phyloP scores from a whole-genome alignment of 2,329 filamentous ascomycete genomes.

The Lecanicillium sp. region DNA sequence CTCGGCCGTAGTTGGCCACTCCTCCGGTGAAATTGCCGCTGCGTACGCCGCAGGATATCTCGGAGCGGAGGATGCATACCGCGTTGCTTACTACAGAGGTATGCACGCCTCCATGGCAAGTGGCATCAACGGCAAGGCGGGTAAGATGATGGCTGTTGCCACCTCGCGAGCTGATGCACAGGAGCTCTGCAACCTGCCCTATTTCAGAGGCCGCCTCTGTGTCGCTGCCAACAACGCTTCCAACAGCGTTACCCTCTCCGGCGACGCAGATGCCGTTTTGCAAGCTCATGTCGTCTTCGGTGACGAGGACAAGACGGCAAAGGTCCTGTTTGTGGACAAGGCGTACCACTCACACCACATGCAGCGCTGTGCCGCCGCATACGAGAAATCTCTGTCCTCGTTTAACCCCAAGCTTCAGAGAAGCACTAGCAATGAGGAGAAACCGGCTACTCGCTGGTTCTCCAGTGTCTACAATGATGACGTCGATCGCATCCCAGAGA shows the following conservation, averaged over 20 bases:
- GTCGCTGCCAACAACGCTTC: constrained; percentile 21
- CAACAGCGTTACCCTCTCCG: constrained; percentile 18
- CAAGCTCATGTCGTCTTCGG: constrained; percentile 6
- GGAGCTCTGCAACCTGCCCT: constrained; percentile 7
- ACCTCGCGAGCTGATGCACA: constrained; percentile 13
- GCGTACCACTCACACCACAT: constrained; percentile 16
- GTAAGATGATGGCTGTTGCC: constrained; percentile 18
- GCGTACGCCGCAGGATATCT: constrained; percentile 43
- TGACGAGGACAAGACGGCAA: constrained; percentile 12
- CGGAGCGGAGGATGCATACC: constrained; percentile 18
- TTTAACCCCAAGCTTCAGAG: background rate
- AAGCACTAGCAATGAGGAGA: too few relatives aligned
- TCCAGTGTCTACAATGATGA: constrained; percentile 13
- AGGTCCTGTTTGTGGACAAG: constrained; percentile 15
- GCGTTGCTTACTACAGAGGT: constrained; percentile 20
- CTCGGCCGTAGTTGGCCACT: constrained; percentile 39
- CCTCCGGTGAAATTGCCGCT: constrained; percentile 44
- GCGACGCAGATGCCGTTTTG: constrained; percentile 13
- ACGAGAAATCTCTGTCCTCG: background rate
- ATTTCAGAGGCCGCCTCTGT: constrained; percentile 16
- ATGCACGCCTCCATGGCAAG: background rate
- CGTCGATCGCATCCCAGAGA: background rate
- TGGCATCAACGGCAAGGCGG: background rate
- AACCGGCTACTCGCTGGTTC: constrained; percentile 8
- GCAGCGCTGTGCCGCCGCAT: background rate